Evolutionary conservation across 495 filamentous ascomycete species (phyloP), one percentile per base, ranked within the genome.

Genomic region (Aeminium ludgeri): DNA sequence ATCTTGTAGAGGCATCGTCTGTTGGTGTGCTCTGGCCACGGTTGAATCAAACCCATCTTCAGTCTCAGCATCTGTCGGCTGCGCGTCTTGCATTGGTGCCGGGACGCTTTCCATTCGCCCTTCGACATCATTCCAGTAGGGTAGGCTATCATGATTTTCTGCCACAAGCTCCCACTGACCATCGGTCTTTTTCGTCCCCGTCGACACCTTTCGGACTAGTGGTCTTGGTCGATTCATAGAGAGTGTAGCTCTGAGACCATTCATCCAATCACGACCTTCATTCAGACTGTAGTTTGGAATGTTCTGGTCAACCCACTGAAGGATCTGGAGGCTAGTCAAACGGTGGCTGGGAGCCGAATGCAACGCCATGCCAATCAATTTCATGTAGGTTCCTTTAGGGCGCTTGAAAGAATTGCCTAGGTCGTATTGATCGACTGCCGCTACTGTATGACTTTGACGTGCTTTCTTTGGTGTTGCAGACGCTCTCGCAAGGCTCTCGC

Each of bases 351-450:
- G 28, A 8, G 46, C 32, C 10, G 30, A 20, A n/a, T 29, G 31
- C 16, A 53, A n/a, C 10, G 50, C 50, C 36, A 53, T 42, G 7
- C 36, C 28, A 18, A 46, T 42, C 20, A 53, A 43, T 19, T 30
- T 40, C 10, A 8, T 13, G 20, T 43, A 49, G 3, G 29, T 40
- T 10, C 7, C 20, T 7, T 35, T 18, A 1, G 38, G 46, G 1
- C 46, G 47, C 6, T 17, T 31, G 32, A n/a, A 20, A 10, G 33
- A 34, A 30, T 45, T 13, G 17, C 42, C 46, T 15, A 43, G 35
- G 19, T 34, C 35, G 19, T 20, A 28, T n/a, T 46, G 37, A 32
- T 34, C 10, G 15, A 31, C 30, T 6, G 38, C 38, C 2, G 38
- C 13, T 10, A 17, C 16, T 20, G 30, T 30, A 20, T 41, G 33